A percentile compares a stretch with the other conserved stretches of the same genome.
Evolutionary conservation across 495 filamentous ascomycete genomes (phyloP).

Genomic region (Thozetella sp.): DNA sequence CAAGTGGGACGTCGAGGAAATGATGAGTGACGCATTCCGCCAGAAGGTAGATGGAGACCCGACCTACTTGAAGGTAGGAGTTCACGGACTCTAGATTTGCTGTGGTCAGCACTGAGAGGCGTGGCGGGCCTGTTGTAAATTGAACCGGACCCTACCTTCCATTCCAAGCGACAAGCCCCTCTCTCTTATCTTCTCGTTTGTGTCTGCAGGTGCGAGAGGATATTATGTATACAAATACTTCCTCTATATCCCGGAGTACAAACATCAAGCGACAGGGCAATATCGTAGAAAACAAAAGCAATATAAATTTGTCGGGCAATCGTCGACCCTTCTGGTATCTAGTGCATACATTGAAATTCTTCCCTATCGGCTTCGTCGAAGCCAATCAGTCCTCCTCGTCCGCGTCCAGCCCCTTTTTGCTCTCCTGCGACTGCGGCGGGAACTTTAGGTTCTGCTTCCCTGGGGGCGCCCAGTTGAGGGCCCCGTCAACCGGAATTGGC

Average conservation of each 20-base stretch:
- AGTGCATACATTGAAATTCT: too few relatives aligned
- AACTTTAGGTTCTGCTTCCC: constrained; percentile 14
- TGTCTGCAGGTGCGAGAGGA: too few relatives aligned
- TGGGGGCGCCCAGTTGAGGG: constrained; percentile 10
- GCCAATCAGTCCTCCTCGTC: neutral
- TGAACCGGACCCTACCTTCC: neutral
- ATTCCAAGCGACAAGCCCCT: neutral
- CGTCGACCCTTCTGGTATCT: neutral
- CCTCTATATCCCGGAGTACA: too few relatives aligned
- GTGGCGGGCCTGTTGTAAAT: neutral
- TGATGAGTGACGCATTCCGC: neutral
- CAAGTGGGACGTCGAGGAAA: neutral
- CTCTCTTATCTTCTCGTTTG: too few relatives aligned
- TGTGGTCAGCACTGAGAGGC: too few relatives aligned
- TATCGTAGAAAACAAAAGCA: too few relatives aligned
- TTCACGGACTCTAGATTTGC: neutral
- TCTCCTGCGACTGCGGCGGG: neutral
- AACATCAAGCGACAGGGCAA: too few relatives aligned
- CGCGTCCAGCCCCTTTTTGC: constrained; percentile 3
- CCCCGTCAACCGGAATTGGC: constrained; percentile 5
- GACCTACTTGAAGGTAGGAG: neutral
- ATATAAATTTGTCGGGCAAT: neutral
- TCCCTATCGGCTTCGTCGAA: too few relatives aligned
- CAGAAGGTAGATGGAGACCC: neutral
- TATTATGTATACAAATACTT: too few relatives aligned